Percentiles rank a stretch among this genome's conserved stretches.
Evolutionary conservation across 192 early-diverging fungal species (phyloP).

Genomic region (Pilaira anomala): DNA sequence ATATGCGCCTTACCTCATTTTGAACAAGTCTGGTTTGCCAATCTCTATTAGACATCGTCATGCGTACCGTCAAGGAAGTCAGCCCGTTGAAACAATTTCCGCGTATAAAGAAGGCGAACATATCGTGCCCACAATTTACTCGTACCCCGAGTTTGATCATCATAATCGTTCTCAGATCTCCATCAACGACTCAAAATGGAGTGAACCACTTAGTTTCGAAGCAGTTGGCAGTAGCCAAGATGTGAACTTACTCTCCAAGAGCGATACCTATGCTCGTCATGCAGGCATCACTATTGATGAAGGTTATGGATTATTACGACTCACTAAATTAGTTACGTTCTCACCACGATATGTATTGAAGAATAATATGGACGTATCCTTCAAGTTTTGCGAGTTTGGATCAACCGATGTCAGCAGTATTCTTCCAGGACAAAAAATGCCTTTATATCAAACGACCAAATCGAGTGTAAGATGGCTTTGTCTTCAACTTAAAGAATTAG

Average conservation of each 20-base stretch:
- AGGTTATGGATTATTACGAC: slow-evolving; percentile 61
- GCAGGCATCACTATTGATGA: slow-evolving; percentile 72
- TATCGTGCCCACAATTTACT: slow-evolving; percentile 56
- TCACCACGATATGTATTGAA: slow-evolving; percentile 73
- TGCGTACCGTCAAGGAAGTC: slow-evolving; percentile 6
- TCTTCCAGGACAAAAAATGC: neutral
- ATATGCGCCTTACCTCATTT: slow-evolving; percentile 75
- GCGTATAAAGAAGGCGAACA: slow-evolving; percentile 15
- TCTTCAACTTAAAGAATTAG: slow-evolving; percentile 11
- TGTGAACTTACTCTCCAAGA: slow-evolving; percentile 44
- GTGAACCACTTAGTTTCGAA: slow-evolving; percentile 76
- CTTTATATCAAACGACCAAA: slow-evolving; percentile 18
- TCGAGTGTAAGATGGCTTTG: slow-evolving; percentile 23
- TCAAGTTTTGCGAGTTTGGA: slow-evolving; percentile 61
- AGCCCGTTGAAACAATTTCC: neutral
- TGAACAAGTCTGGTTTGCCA: slow-evolving; percentile 71
- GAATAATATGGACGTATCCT: slow-evolving; percentile 57
- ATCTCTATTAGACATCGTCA: slow-evolving; percentile 31
- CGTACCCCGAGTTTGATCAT: slow-evolving; percentile 72
- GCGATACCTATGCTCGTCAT: slow-evolving; percentile 35
- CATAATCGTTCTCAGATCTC: slow-evolving; percentile 68
- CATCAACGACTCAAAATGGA: slow-evolving; percentile 65
- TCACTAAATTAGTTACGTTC: slow-evolving; percentile 78
- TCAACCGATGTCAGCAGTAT: slow-evolving; percentile 15
- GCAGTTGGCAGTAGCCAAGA: slow-evolving; percentile 74